phyloP scores from a whole-genome alignment of 73 alveolate genomes.

The Halteria grandinella region DNA sequence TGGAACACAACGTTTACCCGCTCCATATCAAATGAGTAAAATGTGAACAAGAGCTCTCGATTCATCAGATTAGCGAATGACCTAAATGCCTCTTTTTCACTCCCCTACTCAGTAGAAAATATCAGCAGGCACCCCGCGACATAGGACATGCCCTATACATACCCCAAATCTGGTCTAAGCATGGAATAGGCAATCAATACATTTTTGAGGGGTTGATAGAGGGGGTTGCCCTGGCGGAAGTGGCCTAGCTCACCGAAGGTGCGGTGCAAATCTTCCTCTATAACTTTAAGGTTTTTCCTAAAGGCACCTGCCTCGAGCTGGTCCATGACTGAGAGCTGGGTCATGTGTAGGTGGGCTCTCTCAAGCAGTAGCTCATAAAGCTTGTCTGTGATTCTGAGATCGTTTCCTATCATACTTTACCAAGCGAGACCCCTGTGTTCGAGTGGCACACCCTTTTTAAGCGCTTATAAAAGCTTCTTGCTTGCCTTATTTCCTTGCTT shows the following conservation, averaged over 20 bases:
- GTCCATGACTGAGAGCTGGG: slow-evolving; percentile 9
- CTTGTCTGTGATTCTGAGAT: slow-evolving; percentile 74
- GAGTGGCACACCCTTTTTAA: slow-evolving; percentile 63
- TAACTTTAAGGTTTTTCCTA: slow-evolving; percentile 70
- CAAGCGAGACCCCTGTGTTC: slow-evolving; percentile 63
- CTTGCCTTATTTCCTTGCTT: slow-evolving; percentile 17
- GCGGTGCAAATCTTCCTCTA: slow-evolving; percentile 89
- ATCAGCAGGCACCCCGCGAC: slow-evolving; percentile 85
- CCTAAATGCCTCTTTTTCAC: slow-evolving; percentile 74
- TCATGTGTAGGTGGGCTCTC: slow-evolving; percentile 39
- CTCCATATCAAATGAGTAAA: slow-evolving; percentile 63
- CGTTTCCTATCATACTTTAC: slow-evolving; percentile 73
- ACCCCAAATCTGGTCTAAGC: slow-evolving; percentile 93
- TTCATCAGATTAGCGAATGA: slow-evolving; percentile 53
- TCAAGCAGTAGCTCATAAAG: slow-evolving; percentile 41
- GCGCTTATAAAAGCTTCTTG: slow-evolving; percentile 69
- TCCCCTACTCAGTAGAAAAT: slow-evolving; percentile 79
- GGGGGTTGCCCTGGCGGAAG: slow-evolving; percentile 81
- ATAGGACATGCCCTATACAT: slow-evolving; percentile 89
- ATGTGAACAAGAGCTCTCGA: slow-evolving; percentile 54
- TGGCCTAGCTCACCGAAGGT: slow-evolving; percentile 84
- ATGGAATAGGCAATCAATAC: slow-evolving; percentile 79
- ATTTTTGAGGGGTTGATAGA: slow-evolving; percentile 81
- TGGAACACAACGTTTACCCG: slow-evolving; percentile 55
- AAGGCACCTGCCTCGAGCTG: slow-evolving; percentile 36